Evolutionary conservation across 148 eudicot species (phyloP).

Genomic region (Amaranthus cruentus): DNA sequence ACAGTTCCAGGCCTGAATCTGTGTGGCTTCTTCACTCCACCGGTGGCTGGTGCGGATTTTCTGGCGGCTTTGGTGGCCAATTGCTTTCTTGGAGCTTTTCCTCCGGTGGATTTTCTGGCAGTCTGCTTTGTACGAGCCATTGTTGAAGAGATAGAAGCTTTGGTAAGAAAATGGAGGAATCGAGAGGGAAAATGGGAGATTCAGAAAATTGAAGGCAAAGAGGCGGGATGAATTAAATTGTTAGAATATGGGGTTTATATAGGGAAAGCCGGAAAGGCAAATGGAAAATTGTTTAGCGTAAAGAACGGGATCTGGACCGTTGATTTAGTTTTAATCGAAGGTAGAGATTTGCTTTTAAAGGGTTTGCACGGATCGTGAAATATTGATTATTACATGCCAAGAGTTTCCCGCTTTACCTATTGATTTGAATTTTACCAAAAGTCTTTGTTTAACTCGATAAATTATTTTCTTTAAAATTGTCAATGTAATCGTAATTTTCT

Average conservation of each 20-base stretch:
- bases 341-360: not conserved
- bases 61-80: constrained; percentile 33
- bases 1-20: constrained; percentile 30
- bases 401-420: no score
- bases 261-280: no score
- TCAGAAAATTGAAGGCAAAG: no score
- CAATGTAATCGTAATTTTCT: no score
- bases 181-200: no score
- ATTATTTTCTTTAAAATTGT: no score
- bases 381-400: no score
- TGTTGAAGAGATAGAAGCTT: not conserved
- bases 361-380: constrained; percentile 10
- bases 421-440: no score
- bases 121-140: constrained; percentile 38
- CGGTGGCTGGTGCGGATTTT: constrained; percentile 33
- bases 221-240: no score
- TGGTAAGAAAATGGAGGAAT: not conserved
- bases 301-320: not conserved
- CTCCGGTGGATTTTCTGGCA: constrained; percentile 33
- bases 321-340: not conserved
- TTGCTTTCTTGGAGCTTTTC: constrained; percentile 32
- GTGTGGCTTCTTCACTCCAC: constrained; percentile 39
- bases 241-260: no score
- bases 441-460: no score
- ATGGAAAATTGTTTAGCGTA: not conserved